Evolutionary conservation across 306 rosid genomes (phyloP).

Genomic region (Geum urbanum): DNA sequence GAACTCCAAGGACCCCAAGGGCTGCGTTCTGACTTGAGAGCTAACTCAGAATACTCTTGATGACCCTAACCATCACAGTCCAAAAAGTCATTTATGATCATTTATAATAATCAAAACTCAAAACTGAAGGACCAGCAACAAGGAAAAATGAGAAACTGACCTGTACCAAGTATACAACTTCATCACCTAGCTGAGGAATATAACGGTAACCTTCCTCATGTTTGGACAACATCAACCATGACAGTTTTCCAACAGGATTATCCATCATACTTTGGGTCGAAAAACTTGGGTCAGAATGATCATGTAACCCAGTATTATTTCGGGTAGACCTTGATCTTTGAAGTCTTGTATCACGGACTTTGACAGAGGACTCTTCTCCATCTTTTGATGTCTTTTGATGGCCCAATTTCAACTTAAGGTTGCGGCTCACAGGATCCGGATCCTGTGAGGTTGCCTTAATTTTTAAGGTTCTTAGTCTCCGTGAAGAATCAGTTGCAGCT

Average conservation of each 20-base stretch:
- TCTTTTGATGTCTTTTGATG: constrained; percentile 35
- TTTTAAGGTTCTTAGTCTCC: constrained; percentile 51
- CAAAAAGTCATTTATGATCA: constrained; percentile 17
- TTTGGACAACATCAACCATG: constrained; percentile 73
- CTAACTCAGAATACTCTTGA: constrained; percentile 48
- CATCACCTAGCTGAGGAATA: constrained; percentile 87
- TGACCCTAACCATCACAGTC: constrained; percentile 59
- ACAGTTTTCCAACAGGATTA: constrained; percentile 41
- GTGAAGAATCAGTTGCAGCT: constrained; percentile 37
- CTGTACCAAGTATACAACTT: constrained; percentile 85
- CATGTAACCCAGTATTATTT: constrained; percentile 30
- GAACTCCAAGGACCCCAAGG: constrained; percentile 48
- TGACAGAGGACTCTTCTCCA: constrained; percentile 37
- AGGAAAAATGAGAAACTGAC: constrained; percentile 29
- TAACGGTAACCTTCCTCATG: constrained; percentile 65
- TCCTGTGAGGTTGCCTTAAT: constrained; percentile 43
- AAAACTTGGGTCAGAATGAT: constrained; percentile 28
- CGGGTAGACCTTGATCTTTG: constrained; percentile 50
- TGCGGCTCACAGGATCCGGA: constrained; percentile 29
- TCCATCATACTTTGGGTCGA: constrained; percentile 37
- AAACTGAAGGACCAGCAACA: constrained; percentile 7
- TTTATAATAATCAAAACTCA: constrained; percentile 18
- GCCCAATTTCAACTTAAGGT: constrained; percentile 37
- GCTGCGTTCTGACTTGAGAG: neutral
- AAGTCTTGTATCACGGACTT: constrained; percentile 35